These are phyloP conservation scores for Botrytis squamosa DNA, from an alignment of 2,329 filamentous ascomycete genomes.

Conservation along the genomic window DNA sequence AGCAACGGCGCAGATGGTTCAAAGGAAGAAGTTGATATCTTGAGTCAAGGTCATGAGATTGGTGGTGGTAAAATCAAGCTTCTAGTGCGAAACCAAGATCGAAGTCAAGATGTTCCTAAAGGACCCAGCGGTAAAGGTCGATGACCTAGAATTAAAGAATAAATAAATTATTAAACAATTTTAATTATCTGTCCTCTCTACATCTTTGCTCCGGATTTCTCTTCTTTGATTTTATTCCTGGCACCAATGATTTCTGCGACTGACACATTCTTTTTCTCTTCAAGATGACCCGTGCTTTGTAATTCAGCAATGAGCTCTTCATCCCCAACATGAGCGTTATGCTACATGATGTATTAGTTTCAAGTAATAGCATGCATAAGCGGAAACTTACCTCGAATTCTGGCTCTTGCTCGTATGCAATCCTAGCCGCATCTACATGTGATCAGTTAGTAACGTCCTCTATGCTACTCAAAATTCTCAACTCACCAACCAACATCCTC, in stretches of 20 bases:
- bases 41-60: slow-evolving; percentile 66
- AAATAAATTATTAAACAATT: slow-evolving; percentile 35
- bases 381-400: slow-evolving; percentile 65
- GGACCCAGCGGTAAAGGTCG: slow-evolving; percentile 33
- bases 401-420: slow-evolving; percentile 80
- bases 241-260: slow-evolving; percentile 47
- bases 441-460: neutral
- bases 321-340: slow-evolving; percentile 45
- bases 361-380: slow-evolving; percentile 40
- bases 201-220: slow-evolving; percentile 21
- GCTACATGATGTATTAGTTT: slow-evolving; percentile 27
- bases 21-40: slow-evolving; percentile 51
- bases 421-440: slow-evolving; percentile 69
- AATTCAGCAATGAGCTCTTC: slow-evolving; percentile 62
- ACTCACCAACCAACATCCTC: slow-evolving; percentile 65
- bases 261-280: slow-evolving; percentile 50
- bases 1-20: slow-evolving; percentile 36
- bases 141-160: slow-evolving; percentile 32
- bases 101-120: slow-evolving; percentile 32
- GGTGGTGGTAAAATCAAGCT: slow-evolving; percentile 62
- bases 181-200: slow-evolving; percentile 15
- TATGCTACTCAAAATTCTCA: neutral
- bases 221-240: slow-evolving; percentile 26
- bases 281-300: slow-evolving; percentile 55
- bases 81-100: slow-evolving; percentile 52